These are phyloP conservation scores for Torulaspora pretoriensis DNA, from an alignment of 1,139 yeast genomes.

Conservation along the genomic window DNA sequence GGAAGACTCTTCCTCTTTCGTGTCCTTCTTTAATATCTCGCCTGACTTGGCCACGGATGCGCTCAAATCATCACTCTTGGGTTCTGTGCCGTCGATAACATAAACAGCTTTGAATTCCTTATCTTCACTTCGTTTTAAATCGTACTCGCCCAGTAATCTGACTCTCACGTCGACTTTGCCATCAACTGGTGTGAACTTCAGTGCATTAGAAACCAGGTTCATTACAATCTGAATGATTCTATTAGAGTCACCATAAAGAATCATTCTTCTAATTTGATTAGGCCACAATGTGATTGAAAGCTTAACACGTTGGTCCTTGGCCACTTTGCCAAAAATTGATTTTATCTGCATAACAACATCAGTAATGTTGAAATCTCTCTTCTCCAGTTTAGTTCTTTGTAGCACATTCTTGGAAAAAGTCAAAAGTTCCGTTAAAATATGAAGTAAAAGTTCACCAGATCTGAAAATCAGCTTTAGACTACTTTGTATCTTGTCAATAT, in stretches of 20 bases:
- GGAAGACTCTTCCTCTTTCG: slow-evolving; percentile 4
- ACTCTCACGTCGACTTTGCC: slow-evolving; percentile 72
- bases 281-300: slow-evolving; percentile 57
- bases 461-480: slow-evolving; percentile 73
- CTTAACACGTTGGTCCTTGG: slow-evolving; percentile 69
- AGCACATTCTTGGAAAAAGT: slow-evolving; percentile 90
- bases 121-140: slow-evolving; percentile 42
- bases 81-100: slow-evolving; percentile 32
- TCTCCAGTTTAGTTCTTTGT: slow-evolving; percentile 78
- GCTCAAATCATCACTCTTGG: not conserved
- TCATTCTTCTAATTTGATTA: slow-evolving; percentile 54
- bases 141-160: slow-evolving; percentile 68
- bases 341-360: slow-evolving; percentile 80
- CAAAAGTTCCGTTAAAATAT: slow-evolving; percentile 79
- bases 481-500: slow-evolving; percentile 59
- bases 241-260: slow-evolving; percentile 78
- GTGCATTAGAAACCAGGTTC: slow-evolving; percentile 81
- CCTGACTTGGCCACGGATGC: not conserved
- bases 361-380: slow-evolving; percentile 65
- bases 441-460: slow-evolving; percentile 81
- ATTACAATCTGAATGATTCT: slow-evolving; percentile 82
- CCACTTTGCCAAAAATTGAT: slow-evolving; percentile 83
- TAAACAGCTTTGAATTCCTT: slow-evolving; percentile 39
- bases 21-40: not conserved
- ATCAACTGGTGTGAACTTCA: slow-evolving; percentile 84